A percentile compares a stretch with the other conserved stretches of the same genome.
phyloP scores from a whole-genome alignment of 1,284 basidiomycete species.

The Phaffia rhodozyma region DNA sequence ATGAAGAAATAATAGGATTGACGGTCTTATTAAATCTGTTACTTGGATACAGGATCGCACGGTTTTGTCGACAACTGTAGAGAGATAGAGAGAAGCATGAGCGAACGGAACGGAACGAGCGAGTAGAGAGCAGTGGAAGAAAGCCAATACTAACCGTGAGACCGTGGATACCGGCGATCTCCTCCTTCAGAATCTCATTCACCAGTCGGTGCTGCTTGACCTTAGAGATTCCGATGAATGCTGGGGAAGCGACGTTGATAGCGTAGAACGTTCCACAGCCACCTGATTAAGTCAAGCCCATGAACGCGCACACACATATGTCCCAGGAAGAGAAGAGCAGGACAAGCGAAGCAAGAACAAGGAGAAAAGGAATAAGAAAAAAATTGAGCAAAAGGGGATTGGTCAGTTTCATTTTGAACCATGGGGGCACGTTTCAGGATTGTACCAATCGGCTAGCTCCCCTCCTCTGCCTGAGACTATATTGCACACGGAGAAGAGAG shows the following conservation, averaged over 20 bases:
- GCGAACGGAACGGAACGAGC: background rate
- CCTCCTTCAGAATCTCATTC: constrained; percentile 72
- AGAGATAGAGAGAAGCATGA: no score
- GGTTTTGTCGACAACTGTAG: no score
- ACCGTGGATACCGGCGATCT: constrained; percentile 86
- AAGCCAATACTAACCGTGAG: constrained; percentile 57
- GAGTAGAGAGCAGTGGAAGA: background rate
- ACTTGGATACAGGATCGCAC: no score
- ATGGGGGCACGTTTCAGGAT: background rate
- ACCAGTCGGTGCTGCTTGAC: constrained; percentile 93
- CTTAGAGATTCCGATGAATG: constrained; percentile 72
- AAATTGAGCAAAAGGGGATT: background rate
- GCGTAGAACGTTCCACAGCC: constrained; percentile 96
- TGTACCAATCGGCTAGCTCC: background rate
- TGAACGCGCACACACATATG: background rate
- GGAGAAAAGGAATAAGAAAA: background rate
- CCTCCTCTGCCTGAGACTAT: constrained; percentile 1
- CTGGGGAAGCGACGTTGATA: constrained; percentile 70
- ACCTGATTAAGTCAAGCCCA: constrained; percentile 41
- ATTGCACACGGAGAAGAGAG: background rate
- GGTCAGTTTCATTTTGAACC: background rate
- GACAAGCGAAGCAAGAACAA: background rate
- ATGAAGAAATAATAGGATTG: no score
- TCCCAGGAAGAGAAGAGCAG: background rate
- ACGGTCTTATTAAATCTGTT: no score